These are phyloP conservation scores for Ophidiomyces ophidiicola DNA, from an alignment of 2,329 filamentous ascomycete genomes.

Conservation along the genomic window DNA sequence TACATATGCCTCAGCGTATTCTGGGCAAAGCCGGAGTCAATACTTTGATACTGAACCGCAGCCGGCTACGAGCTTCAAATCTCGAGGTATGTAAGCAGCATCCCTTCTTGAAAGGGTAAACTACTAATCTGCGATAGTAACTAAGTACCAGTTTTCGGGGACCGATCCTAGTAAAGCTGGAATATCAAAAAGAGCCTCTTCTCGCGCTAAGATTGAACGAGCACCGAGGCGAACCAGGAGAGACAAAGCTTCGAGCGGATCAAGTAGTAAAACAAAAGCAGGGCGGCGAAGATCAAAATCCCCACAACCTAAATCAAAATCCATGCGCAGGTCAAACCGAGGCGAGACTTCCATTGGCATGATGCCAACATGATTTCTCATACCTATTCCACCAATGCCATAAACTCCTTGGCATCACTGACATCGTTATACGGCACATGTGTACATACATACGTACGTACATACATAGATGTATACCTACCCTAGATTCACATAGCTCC, in stretches of 20 bases:
- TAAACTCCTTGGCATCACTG: too few relatives aligned
- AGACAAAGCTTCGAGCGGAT: background rate
- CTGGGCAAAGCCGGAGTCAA: background rate
- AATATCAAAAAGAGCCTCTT: constrained; percentile 5
- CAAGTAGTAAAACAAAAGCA: constrained; percentile 9
- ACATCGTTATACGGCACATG: background rate
- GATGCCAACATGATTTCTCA: constrained; percentile 27
- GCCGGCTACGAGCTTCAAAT: constrained; percentile 1
- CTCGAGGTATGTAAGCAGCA: background rate
- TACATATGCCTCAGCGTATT: background rate
- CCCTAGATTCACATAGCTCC: too few relatives aligned
- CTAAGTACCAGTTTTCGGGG: constrained; percentile 16
- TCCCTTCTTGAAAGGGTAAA: background rate
- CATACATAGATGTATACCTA: too few relatives aligned
- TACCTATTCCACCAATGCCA: too few relatives aligned
- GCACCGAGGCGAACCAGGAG: background rate
- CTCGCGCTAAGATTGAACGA: constrained; percentile 6
- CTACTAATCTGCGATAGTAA: constrained; percentile 2
- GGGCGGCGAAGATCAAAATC: constrained; percentile 6
- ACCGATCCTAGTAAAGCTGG: background rate
- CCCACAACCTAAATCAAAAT: constrained; percentile 6
- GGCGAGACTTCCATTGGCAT: constrained; percentile 23
- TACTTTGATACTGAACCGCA: background rate
- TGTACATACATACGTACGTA: background rate
- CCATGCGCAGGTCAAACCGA: constrained; percentile 8